phyloP scores from a whole-genome alignment of 2,329 filamentous ascomycete species.

The Emmonsiellopsis sp. region DNA sequence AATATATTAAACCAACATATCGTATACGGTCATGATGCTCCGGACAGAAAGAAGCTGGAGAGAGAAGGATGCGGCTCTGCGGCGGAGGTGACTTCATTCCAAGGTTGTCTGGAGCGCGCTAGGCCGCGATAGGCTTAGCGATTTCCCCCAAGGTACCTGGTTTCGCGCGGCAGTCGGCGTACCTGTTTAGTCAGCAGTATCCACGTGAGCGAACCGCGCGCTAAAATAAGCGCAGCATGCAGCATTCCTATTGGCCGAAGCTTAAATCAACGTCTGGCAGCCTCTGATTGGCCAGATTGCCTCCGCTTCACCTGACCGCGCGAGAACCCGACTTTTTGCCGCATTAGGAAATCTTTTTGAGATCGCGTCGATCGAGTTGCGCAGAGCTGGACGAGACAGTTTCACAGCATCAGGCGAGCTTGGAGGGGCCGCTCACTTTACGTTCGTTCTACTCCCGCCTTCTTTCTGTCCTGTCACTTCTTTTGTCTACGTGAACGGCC shows the following conservation, averaged over 20 bases:
- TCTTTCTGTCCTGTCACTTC: neutral
- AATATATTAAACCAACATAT: no score
- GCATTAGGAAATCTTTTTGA: neutral
- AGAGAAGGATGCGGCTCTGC: neutral
- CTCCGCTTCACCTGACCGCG: neutral
- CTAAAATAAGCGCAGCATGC: neutral
- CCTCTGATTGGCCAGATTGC: slow-evolving; percentile 18
- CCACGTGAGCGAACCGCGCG: neutral
- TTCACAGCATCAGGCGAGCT: neutral
- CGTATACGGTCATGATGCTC: no score
- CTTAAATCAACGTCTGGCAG: neutral
- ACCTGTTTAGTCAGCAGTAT: neutral
- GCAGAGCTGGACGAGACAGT: neutral
- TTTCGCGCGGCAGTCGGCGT: neutral
- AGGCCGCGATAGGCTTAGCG: slow-evolving; percentile 3
- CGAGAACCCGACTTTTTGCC: neutral
- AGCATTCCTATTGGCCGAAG: neutral
- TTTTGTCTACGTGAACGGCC: neutral
- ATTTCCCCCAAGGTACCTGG: slow-evolving; percentile 15
- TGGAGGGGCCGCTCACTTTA: neutral
- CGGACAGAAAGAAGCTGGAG: no score
- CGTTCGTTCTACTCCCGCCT: neutral
- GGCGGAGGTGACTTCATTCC: neutral
- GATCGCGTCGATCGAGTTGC: neutral
- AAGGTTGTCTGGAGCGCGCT: neutral